Evolutionary conservation across 495 filamentous ascomycete genomes (phyloP).

Genomic region (Umbilicaria muhlenbergii): DNA sequence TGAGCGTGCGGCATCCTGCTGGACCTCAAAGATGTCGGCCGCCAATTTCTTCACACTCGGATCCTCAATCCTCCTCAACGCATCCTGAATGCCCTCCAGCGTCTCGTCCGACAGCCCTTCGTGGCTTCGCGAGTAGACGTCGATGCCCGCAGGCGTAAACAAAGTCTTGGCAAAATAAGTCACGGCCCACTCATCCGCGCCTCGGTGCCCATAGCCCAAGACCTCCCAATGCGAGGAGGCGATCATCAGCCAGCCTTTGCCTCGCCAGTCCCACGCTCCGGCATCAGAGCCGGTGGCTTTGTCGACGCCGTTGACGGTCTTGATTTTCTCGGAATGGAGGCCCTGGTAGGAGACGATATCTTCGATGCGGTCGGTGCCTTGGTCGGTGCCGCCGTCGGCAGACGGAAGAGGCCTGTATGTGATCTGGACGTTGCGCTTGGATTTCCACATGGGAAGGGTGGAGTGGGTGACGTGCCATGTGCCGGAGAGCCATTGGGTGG

Average conservation of each 20-base stretch:
- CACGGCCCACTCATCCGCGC: constrained; percentile 42
- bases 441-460: constrained; percentile 58
- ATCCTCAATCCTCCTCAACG: constrained; percentile 16
- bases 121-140: constrained; percentile 45
- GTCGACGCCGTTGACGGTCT: constrained; percentile 47
- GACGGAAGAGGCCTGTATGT: constrained; percentile 41
- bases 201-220: constrained; percentile 46
- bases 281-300: constrained; percentile 26
- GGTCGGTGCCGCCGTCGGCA: constrained; percentile 6
- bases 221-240: constrained; percentile 59
- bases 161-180: constrained; percentile 61
- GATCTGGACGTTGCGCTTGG: constrained; percentile 54
- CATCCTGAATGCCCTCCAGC: constrained; percentile 26
- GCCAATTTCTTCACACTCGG: constrained; percentile 19
- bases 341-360: constrained; percentile 53
- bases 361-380: constrained; percentile 31
- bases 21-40: constrained; percentile 23
- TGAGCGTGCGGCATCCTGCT: constrained; percentile 8
- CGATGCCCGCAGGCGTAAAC: constrained; percentile 61
- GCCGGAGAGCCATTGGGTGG: constrained; percentile 41
- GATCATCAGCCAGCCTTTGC: constrained; percentile 49
- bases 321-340: constrained; percentile 30
- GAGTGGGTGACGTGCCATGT: constrained; percentile 67
- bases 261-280: constrained; percentile 52
- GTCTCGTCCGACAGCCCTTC: constrained; percentile 34